Evolutionary conservation across 768 basidiomycete species (phyloP).

Genomic region (Russula brevipes): DNA sequence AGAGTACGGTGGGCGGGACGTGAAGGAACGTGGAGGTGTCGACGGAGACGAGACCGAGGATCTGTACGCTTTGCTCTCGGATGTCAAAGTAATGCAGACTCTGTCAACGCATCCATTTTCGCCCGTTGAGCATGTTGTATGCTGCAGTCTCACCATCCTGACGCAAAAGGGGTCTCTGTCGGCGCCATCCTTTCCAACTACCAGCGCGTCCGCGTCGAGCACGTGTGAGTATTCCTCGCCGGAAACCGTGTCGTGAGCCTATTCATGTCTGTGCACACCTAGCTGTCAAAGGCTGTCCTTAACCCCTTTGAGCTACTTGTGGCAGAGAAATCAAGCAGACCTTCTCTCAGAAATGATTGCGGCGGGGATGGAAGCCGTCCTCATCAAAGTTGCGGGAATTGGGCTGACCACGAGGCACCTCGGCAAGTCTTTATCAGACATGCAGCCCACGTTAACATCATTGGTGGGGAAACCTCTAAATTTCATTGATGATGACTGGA

Average conservation of each 20-base stretch:
- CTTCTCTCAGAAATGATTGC: slow-evolving; percentile 83
- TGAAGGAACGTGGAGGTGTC: slow-evolving; percentile 44
- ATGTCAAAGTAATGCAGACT: slow-evolving; percentile 59
- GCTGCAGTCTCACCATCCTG: slow-evolving; percentile 65
- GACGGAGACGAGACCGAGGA: slow-evolving; percentile 96
- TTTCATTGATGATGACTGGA: background rate
- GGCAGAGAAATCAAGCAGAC: slow-evolving; percentile 88
- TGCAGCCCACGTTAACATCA: slow-evolving; percentile 65
- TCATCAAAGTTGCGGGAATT: slow-evolving; percentile 96
- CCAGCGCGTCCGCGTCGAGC: slow-evolving; percentile 93
- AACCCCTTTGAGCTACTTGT: slow-evolving; percentile 81
- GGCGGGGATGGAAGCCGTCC: slow-evolving; percentile 68
- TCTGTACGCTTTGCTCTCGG: slow-evolving; percentile 61
- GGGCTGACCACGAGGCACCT: slow-evolving; percentile 77
- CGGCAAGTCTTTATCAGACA: slow-evolving; percentile 65
- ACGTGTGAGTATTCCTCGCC: slow-evolving; percentile 63
- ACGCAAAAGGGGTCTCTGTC: slow-evolving; percentile 81
- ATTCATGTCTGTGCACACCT: slow-evolving; percentile 9
- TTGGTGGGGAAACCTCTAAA: slow-evolving; percentile 46
- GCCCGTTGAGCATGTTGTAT: slow-evolving; percentile 9
- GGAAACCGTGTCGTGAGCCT: background rate
- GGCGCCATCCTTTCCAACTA: slow-evolving; percentile 98
- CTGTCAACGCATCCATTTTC: background rate
- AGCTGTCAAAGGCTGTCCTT: slow-evolving; percentile 80
- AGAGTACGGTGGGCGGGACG: slow-evolving; percentile 75